These are phyloP conservation scores for Suillus subaureus DNA, from an alignment of 768 basidiomycete genomes.

Conservation along the genomic window DNA sequence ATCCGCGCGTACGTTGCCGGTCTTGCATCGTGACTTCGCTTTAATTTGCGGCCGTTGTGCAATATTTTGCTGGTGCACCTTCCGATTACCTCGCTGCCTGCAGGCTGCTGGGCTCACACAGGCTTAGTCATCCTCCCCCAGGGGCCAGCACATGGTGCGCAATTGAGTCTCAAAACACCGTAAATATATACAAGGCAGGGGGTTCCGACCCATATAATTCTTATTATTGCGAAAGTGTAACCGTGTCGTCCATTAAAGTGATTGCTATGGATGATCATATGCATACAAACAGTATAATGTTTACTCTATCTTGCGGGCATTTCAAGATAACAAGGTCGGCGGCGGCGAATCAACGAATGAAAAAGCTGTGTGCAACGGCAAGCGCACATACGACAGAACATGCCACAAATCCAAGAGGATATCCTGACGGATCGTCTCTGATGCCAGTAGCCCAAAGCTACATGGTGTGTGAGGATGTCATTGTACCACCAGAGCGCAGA, in stretches of 20 bases:
- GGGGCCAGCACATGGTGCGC: no score
- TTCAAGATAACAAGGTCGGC: neutral
- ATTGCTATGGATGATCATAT: neutral
- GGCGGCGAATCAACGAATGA: slow-evolving; percentile 58
- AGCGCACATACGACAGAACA: slow-evolving; percentile 63
- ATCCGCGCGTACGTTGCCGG: no score
- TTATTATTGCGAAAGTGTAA: no score
- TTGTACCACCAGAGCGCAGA: slow-evolving; percentile 2
- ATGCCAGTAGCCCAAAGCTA: slow-evolving; percentile 79
- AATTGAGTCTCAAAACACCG: no score
- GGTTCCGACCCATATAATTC: no score
- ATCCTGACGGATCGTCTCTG: slow-evolving; percentile 66
- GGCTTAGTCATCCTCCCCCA: no score
- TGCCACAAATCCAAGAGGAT: slow-evolving; percentile 72
- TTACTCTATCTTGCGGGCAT: neutral
- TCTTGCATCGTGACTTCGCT: neutral
- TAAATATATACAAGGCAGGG: no score
- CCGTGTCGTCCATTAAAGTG: neutral
- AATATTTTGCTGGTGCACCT: no score
- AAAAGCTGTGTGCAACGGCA: slow-evolving; percentile 70
- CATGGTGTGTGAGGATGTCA: slow-evolving; percentile 10
- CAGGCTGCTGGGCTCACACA: no score
- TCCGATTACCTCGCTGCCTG: no score
- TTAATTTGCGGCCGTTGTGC: neutral
- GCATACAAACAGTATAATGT: neutral